Evolutionary conservation across 2,329 filamentous ascomycete species (phyloP), one percentile per base, ranked within the genome.

Genomic region (Talaromyces sp.): DNA sequence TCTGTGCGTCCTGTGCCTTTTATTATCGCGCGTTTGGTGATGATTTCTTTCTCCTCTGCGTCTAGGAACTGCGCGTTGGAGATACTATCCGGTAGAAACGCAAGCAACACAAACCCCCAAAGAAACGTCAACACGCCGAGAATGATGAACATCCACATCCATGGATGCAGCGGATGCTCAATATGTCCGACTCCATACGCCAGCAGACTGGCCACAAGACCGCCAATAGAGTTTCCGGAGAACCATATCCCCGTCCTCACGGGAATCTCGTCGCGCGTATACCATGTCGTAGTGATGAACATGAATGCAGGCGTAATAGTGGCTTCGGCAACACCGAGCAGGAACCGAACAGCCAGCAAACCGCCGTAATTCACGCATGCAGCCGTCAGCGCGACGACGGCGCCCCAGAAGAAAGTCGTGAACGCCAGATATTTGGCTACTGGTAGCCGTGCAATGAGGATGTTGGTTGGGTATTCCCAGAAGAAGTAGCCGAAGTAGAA

Each of bases 381-480:
- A 0, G 88, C 87, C 70, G 90, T 88, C 71, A 86, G 87, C 62
- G 82, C 80, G 1, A 91, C 77, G 1, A 85, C 82, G 0, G 81
- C 54, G 1, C 88, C 88, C 88, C 87, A 90, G 69, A 86, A 80
- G 67, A 89, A 82, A 63, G 90, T 84, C 70, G 87, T 88, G 67
- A 83, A 81, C 0, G 85, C 86, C 1, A 84, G 87, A 73, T 89
- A 90, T 71, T 90, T 90, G 1, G 85, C 88, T 7, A 90, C 75
- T 0, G 88, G 88, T 0, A 90, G 76, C 0, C 83, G 79, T 72
- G 90, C 88, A 13, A 90, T 79, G 33, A 90, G 80, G 14, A 85
- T 82, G 70, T 84, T 88, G 1, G 87, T 89, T 0, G 88, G 88
- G 73, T 87, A 90, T 72, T 90, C 88, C 83, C 83, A 89, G 2